Evolutionary conservation across 306 rosid genomes (phyloP), one percentile per base, ranked within the genome.

Genomic region (Cicer judaicum): DNA sequence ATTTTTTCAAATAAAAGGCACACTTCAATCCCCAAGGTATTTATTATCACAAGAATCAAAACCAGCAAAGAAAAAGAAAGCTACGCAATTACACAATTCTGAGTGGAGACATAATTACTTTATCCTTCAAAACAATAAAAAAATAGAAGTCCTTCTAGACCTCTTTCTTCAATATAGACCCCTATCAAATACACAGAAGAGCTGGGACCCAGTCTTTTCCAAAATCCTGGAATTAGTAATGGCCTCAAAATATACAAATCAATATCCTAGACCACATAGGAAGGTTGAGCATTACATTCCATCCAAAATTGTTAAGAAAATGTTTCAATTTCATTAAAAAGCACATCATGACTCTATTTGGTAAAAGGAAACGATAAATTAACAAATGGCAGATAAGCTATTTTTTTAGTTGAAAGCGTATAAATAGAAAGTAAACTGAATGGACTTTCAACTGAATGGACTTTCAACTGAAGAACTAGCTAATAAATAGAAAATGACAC

Each of bases 241-340:
- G 72, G 36, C 46, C 50, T 46, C 59, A 68, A 78, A 34, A 12
- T 29, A 21, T 11, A 50, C n/a, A 34, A 8, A 46, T 29, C 18
- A 62, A 14, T 24, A 14, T n/a, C 56, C 73, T 8, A 54, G 81
- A 64, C 44, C 63, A 34, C 41, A 75, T 5, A 53, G 36, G 76
- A 80, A 70, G 62, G n/a, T 69, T 16, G 60, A 73, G 54, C 29
- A 73, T 6, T 52, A 68, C 9, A 63, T 80, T 47, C 42, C 36
- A 61, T 18, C 79, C 54, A 3, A 63, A 18, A 11, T 19, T 21
- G 10, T n/a, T 10, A 34, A 19, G 34, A 72, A 59, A 82, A 43
- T 3, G n/a, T 48, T 50, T 77, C 46, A 47, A 41, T 11, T 15
- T 14, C 6, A 42, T 29, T 10, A 41, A 48, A 63, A 75, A 70